Conservation (phyloP, 2,329 filamentous ascomycete species). For the Xylariaceae sp. region DNA sequence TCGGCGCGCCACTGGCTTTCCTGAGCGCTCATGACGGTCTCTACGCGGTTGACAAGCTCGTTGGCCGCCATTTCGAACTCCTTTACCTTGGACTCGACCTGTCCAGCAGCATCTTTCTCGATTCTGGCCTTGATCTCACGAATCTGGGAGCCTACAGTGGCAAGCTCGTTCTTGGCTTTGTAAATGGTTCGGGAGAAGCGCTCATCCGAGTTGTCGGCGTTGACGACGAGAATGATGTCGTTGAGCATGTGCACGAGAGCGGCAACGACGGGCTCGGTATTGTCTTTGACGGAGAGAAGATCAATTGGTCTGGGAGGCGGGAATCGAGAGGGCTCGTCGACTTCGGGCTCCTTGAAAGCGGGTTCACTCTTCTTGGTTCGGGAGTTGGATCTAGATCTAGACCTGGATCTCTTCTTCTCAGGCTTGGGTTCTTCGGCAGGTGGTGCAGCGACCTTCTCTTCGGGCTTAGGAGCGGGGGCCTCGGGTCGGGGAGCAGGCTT, state of each 20-base stretch:
- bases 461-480: conserved; percentile 23
- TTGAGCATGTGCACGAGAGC: conserved; percentile 94
- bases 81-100: conserved; percentile 67
- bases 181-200: conserved; percentile 76
- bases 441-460: conserved; percentile 32
- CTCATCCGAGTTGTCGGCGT: conserved; percentile 74
- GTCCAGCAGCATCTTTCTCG: conserved; percentile 68
- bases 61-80: conserved; percentile 86
- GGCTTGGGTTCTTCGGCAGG: conserved; percentile 27
- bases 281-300: conserved; percentile 70
- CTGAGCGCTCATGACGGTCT: conserved; percentile 76
- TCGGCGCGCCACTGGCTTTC: conserved; percentile 82
- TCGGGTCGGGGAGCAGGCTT: conserved; percentile 15
- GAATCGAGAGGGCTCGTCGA: conserved; percentile 63
- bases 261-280: conserved; percentile 83
- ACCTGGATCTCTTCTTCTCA: neutral
- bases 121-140: conserved; percentile 67
- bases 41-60: conserved; percentile 84
- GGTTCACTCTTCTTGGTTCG: conserved; percentile 26
- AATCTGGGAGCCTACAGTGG: conserved; percentile 77
- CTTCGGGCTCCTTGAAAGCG: conserved; percentile 55
- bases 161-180: conserved; percentile 82
- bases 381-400: neutral
- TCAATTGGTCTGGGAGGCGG: conserved; percentile 71
- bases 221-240: conserved; percentile 90